phyloP scores from a whole-genome alignment of 495 filamentous ascomycete species.

The Neurospora sp. region DNA sequence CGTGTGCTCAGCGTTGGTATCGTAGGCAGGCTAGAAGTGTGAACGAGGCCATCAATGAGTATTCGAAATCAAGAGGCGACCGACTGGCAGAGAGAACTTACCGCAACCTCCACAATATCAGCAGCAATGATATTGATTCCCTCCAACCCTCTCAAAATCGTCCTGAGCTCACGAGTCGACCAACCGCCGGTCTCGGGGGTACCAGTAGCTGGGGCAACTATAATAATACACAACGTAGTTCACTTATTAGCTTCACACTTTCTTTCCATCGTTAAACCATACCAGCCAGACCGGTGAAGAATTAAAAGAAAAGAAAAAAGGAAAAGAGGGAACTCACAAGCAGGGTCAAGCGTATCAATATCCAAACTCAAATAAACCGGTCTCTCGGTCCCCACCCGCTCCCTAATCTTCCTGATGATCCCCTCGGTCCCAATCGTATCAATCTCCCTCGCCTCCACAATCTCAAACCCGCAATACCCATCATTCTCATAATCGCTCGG shows the following conservation, averaged over 20 bases:
- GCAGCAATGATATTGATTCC: conserved; percentile 62
- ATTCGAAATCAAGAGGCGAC: not conserved
- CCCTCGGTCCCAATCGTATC: conserved; percentile 53
- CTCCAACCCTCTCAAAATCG: conserved; percentile 62
- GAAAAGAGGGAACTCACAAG: conserved; percentile 12
- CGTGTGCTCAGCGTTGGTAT: conserved; percentile 77
- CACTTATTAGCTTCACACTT: not conserved
- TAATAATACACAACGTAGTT: not conserved
- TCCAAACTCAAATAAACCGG: conserved; percentile 69
- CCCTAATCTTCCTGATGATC: conserved; percentile 30
- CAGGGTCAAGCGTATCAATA: conserved; percentile 68
- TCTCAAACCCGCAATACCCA: conserved; percentile 57
- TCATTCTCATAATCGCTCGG: conserved; percentile 64
- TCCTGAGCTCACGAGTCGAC: conserved; percentile 63
- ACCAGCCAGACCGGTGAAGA: not conserved
- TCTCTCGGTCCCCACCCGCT: conserved; percentile 51
- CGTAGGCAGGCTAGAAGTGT: conserved; percentile 59
- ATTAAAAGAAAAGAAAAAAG: not conserved
- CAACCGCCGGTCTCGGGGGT: conserved; percentile 67
- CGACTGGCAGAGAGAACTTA: conserved; percentile 11
- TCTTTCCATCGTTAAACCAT: not conserved
- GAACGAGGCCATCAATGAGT: not conserved
- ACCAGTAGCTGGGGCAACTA: conserved; percentile 16
- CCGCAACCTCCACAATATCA: conserved; percentile 74
- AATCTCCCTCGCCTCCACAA: conserved; percentile 63